These are phyloP conservation scores for Apiospora pterosperma DNA, from an alignment of 2,329 filamentous ascomycete genomes.

Conservation along the genomic window DNA sequence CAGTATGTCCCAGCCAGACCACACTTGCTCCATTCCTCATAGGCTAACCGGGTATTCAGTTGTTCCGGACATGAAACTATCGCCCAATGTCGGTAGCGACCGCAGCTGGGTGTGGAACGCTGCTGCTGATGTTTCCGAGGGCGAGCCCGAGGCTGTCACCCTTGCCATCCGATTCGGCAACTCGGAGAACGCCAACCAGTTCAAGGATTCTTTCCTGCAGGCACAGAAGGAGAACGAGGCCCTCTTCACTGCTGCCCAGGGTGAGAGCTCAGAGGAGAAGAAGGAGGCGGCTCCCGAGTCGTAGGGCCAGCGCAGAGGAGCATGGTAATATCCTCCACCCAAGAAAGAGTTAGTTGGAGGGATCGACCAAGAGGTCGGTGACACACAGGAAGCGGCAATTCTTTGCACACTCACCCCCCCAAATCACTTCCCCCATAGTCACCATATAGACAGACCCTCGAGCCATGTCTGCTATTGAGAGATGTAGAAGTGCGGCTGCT, in stretches of 20 bases:
- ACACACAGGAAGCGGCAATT: background rate
- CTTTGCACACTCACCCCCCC: background rate
- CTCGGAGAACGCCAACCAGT: constrained; percentile 93
- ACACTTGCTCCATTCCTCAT: background rate
- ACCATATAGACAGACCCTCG: background rate
- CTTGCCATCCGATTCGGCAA: constrained; percentile 97
- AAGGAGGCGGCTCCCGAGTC: constrained; percentile 17
- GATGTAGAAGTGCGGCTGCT: background rate
- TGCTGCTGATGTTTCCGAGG: constrained; percentile 95
- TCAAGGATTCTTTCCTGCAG: constrained; percentile 97
- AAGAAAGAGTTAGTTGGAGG: background rate
- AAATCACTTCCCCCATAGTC: background rate
- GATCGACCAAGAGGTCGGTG: background rate
- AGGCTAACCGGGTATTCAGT: constrained; percentile 48
- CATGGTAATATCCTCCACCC: background rate
- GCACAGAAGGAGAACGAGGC: constrained; percentile 94
- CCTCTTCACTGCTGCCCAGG: constrained; percentile 63
- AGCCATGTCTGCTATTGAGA: background rate
- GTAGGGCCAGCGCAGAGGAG: constrained; percentile 5
- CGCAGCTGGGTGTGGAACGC: constrained; percentile 99
- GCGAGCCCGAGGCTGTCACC: constrained; percentile 92
- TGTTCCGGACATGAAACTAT: constrained; percentile 97
- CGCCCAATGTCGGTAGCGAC: constrained; percentile 95
- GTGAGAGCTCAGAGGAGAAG: constrained; percentile 22
- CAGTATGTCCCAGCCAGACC: constrained; percentile 55